A percentile compares a stretch with the other conserved stretches of the same genome.
Conservation (phyloP, 2,329 filamentous ascomycete genomes). For the Gnomoniopsis smithogilvyi region DNA sequence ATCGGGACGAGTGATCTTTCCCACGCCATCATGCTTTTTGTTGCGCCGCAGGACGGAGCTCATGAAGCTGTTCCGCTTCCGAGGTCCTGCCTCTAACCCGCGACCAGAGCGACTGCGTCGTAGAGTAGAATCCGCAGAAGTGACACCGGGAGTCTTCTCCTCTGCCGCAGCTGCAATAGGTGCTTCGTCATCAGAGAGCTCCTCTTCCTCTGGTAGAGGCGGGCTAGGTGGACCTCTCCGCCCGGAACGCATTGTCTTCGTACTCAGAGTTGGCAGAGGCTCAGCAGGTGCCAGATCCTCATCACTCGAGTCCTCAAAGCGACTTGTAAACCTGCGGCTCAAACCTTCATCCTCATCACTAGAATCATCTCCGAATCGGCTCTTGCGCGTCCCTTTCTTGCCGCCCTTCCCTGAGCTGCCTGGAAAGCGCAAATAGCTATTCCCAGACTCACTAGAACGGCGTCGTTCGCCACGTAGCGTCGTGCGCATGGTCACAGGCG, state of each 20-base stretch:
- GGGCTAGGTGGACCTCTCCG: constrained; percentile 19
- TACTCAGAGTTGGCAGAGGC: constrained; percentile 28
- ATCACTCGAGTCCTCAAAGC: constrained; percentile 62
- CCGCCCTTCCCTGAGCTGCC: background rate
- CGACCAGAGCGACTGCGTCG: constrained; percentile 41
- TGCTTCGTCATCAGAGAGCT: constrained; percentile 52
- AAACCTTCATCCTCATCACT: constrained; percentile 26
- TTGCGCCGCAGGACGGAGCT: constrained; percentile 59
- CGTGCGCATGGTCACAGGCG: constrained; percentile 38
- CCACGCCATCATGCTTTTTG: constrained; percentile 51
- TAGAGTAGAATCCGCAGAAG: constrained; percentile 23
- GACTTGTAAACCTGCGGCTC: constrained; percentile 39
- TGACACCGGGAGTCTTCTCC: background rate
- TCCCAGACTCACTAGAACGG: constrained; percentile 11
- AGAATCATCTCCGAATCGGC: constrained; percentile 29
- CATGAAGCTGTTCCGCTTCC: constrained; percentile 44
- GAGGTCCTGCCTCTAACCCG: constrained; percentile 21
- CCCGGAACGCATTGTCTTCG: constrained; percentile 18
- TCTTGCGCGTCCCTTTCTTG: constrained; percentile 13
- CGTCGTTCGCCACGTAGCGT: constrained; percentile 38
- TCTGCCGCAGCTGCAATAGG: constrained; percentile 41
- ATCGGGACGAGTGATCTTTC: constrained; percentile 52
- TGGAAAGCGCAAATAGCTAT: constrained; percentile 14
- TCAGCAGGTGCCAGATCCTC: constrained; percentile 40
- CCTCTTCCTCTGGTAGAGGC: constrained; percentile 41